Conservation (phyloP, 2,329 filamentous ascomycete species). For the Polychaeton citri region DNA sequence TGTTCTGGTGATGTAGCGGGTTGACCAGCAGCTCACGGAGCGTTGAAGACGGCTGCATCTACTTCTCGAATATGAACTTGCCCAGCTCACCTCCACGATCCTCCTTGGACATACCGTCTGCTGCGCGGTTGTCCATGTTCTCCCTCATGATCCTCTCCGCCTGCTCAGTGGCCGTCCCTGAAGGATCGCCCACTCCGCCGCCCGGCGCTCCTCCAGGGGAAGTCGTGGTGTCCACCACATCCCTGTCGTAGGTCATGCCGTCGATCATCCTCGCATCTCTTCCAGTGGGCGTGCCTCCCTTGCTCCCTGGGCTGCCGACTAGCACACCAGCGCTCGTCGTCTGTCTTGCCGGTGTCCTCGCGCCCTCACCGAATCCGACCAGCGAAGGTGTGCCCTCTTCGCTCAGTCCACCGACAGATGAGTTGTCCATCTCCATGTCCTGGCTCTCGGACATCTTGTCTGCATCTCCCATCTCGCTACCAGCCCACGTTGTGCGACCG, state of each 20-base stretch:
- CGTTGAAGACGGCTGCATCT: too few relatives aligned
- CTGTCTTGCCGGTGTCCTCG: slow-evolving; percentile 40
- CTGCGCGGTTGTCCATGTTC: slow-evolving; percentile 34
- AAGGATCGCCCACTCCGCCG: background rate
- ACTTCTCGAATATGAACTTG: slow-evolving; percentile 46
- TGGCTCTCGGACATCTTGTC: slow-evolving; percentile 54
- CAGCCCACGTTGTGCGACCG: slow-evolving; percentile 55
- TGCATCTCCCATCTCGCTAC: slow-evolving; percentile 46
- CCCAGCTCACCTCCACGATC: slow-evolving; percentile 32
- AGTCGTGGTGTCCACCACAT: slow-evolving; percentile 25
- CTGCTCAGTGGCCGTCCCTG: slow-evolving; percentile 31
- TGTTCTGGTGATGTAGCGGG: too few relatives aligned
- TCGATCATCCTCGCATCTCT: slow-evolving; percentile 30
- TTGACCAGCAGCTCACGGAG: too few relatives aligned
- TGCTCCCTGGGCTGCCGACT: slow-evolving; percentile 15
- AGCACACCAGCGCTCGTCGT: slow-evolving; percentile 48
- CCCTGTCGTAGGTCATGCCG: slow-evolving; percentile 32
- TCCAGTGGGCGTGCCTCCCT: slow-evolving; percentile 18
- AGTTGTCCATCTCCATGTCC: slow-evolving; percentile 32
- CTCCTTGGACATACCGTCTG: slow-evolving; percentile 30
- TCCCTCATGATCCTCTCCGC: slow-evolving; percentile 54
- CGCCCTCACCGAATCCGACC: slow-evolving; percentile 86
- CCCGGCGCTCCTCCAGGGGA: background rate
- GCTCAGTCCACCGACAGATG: slow-evolving; percentile 65
- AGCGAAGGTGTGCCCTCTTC: slow-evolving; percentile 74